A percentile compares a stretch with the other conserved stretches of the same genome.
phyloP scores from a whole-genome alignment of 148 eudicot genomes.

The Chenopodium suecicum region DNA sequence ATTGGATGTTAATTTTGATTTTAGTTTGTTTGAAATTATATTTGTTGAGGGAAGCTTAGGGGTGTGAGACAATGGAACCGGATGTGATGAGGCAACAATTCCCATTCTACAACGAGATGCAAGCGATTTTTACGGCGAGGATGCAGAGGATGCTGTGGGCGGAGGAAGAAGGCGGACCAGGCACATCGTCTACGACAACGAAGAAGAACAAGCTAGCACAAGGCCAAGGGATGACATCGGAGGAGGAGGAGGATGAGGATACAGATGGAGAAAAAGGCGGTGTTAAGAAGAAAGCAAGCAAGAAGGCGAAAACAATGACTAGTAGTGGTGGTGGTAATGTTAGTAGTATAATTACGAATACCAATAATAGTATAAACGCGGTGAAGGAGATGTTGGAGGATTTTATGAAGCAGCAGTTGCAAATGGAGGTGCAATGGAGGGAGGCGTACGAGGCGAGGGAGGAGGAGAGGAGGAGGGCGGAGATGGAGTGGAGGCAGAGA shows the following conservation, averaged over 20 bases:
- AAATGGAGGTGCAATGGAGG: constrained; percentile 68
- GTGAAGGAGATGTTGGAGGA: constrained; percentile 74
- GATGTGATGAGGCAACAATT: constrained; percentile 79
- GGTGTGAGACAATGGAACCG: constrained; percentile 90
- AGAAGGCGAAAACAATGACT: constrained; percentile 26
- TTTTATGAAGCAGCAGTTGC: constrained; percentile 65
- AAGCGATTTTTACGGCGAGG: constrained; percentile 69
- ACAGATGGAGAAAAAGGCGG: constrained; percentile 37
- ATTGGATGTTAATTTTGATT: background rate
- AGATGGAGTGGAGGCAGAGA: constrained; percentile 69
- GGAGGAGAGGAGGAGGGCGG: constrained; percentile 64
- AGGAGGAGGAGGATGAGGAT: constrained; percentile 65
- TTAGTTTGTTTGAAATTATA: background rate
- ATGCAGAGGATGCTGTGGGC: constrained; percentile 91
- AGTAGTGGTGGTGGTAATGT: background rate
- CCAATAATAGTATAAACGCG: constrained; percentile 19
- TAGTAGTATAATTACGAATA: too few species aligned
- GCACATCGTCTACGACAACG: constrained; percentile 14
- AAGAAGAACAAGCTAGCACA: constrained; percentile 32
- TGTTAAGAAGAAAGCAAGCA: background rate
- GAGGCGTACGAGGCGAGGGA: constrained; percentile 67
- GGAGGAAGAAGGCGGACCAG: constrained; percentile 59
- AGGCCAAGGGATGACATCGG: constrained; percentile 44
- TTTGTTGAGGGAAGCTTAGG: constrained; percentile 45
- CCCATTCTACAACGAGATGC: constrained; percentile 83